Evolutionary conservation across 805 yeast genomes (phyloP).

Genomic region (Kazachstania kunashirensis): DNA sequence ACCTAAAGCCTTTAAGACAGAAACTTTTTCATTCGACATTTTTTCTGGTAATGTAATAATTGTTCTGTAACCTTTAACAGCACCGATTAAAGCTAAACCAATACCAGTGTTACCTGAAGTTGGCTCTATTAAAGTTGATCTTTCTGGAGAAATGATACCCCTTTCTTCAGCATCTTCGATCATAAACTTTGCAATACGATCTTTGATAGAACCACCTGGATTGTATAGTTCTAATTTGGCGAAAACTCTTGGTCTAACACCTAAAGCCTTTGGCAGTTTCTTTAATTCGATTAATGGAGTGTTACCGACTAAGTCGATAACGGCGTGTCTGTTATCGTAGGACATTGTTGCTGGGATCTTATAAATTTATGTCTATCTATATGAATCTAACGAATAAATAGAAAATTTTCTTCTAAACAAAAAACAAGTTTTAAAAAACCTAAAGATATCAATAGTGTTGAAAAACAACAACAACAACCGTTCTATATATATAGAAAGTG

Average conservation of each 20-base stretch:
- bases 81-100: conserved; percentile 79
- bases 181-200: conserved; percentile 81
- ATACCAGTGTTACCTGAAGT: conserved; percentile 90
- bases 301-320: conserved; percentile 73
- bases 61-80: conserved; percentile 77
- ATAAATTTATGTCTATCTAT: too few species aligned
- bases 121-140: conserved; percentile 72
- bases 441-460: not conserved
- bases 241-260: conserved; percentile 59
- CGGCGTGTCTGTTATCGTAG: conserved; percentile 32
- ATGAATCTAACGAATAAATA: too few species aligned
- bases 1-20: conserved; percentile 79
- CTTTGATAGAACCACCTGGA: conserved; percentile 86
- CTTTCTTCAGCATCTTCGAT: conserved; percentile 72
- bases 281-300: conserved; percentile 72
- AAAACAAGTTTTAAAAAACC: too few species aligned
- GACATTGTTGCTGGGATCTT: too few species aligned
- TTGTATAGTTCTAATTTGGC: conserved; percentile 78
- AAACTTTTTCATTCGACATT: conserved; percentile 85
- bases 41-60: conserved; percentile 84
- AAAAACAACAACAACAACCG: too few species aligned
- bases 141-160: conserved; percentile 75
- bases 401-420: too few species aligned
- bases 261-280: conserved; percentile 65
- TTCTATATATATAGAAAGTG: too few species aligned